phyloP scores from a whole-genome alignment of 2,329 filamentous ascomycete genomes.

The Talaromyces sp. region DNA sequence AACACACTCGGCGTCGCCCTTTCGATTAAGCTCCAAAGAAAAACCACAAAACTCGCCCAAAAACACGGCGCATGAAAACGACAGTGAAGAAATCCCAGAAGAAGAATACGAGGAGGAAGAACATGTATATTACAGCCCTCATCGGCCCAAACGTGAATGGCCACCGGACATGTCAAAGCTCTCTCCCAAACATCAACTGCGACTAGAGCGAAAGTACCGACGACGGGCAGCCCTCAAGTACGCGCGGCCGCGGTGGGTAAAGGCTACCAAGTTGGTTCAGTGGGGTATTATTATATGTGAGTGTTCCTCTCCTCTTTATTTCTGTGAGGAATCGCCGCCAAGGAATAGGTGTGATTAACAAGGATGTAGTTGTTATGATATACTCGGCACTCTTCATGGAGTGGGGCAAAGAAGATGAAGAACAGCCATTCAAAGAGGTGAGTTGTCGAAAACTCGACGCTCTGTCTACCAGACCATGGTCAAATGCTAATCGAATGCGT shows the following conservation, averaged over 20 bases:
- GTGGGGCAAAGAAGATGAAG: slow-evolving; percentile 31
- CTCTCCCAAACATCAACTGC: slow-evolving; percentile 61
- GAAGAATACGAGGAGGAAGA: slow-evolving; percentile 8
- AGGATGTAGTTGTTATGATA: slow-evolving; percentile 32
- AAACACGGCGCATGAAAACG: not conserved
- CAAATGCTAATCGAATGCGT: slow-evolving; percentile 2
- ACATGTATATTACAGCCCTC: slow-evolving; percentile 49
- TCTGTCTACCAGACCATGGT: not conserved
- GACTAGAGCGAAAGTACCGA: slow-evolving; percentile 62
- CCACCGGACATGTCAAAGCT: slow-evolving; percentile 60
- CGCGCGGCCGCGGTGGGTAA: slow-evolving; percentile 54
- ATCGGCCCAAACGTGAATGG: slow-evolving; percentile 57
- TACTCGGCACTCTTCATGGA: slow-evolving; percentile 42
- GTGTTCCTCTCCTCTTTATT: slow-evolving; percentile 14
- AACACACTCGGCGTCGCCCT: slow-evolving; percentile 5
- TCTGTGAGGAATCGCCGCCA: not conserved
- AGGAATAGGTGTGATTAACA: not conserved
- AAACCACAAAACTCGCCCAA: not conserved
- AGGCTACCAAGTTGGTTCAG: slow-evolving; percentile 53
- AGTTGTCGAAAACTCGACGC: slow-evolving; percentile 12
- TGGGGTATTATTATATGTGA: slow-evolving; percentile 49
- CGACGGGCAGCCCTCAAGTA: slow-evolving; percentile 57
- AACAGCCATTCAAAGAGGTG: slow-evolving; percentile 37
- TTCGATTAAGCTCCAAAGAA: slow-evolving; percentile 3
- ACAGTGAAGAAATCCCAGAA: not conserved